Evolutionary conservation across 2,329 filamentous ascomycete genomes (phyloP), one percentile per base, ranked within the genome.

Genomic region (Lasiodiplodia citricola): DNA sequence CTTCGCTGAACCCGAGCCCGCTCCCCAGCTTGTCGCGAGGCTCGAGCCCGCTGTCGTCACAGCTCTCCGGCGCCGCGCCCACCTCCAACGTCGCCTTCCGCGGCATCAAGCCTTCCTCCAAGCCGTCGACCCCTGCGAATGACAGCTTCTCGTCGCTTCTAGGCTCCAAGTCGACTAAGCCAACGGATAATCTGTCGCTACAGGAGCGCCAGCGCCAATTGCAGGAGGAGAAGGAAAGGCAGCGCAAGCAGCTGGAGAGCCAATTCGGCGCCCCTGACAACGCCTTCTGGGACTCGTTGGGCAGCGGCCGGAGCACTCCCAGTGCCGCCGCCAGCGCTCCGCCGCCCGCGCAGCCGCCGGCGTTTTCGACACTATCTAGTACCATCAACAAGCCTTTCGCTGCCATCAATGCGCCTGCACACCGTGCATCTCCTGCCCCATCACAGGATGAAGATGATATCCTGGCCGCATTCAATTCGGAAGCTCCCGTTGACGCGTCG

Each of bases 71-170:
- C 57, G 47, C 54, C 50, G 47, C 51, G 6, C 38, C 60, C 21
- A 60, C 71, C 55, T 31, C 60, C 21, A 60, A 71, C 55, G 72
- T 70, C 37, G 75, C 76, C 18, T 70, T 73, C 4, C 80, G 81
- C 71, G 74, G 80, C 72, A 69, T 79, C 78, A 78, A 89, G 83
- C 71, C 79, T 76, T 74, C 79, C 3, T 80, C 84, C 4, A 91
- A 89, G 44, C 80, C 87, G 6, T 81, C 86, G 57, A 81, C 80
- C n/a, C 78, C 81, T 35, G 79, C 78, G 23, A 82, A 81, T 69
- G 92, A 96, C 76, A 93, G 91, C 82, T 96, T 96, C 81, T 92
- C 92, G 75, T 91, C 90, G 74, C 83, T 96, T 64, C 84, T 94
- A 70, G 89, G 86, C 72, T 89, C 91, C 74, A 87, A 87, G 64